Conservation (phyloP, 257 asterid genomes). For the Nicotiana noctiflora region DNA sequence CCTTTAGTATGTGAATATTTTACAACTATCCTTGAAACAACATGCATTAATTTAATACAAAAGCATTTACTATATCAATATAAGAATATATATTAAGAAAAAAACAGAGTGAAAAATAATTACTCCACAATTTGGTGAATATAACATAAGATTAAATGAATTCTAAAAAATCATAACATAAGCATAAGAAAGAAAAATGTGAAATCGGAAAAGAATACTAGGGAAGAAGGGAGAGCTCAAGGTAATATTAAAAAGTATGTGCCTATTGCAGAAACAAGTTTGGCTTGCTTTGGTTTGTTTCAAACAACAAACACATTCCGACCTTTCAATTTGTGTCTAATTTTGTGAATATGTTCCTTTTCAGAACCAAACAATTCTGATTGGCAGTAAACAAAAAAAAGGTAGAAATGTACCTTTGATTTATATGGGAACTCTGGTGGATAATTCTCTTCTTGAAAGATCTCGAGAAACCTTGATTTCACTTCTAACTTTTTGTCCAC, state of each 20-base stretch:
- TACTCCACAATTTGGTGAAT: not conserved
- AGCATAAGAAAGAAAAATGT: not conserved
- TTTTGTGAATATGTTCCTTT: not conserved
- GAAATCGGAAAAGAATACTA: not conserved
- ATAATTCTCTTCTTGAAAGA: slow-evolving; percentile 81
- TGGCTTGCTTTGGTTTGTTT: not conserved
- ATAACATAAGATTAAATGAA: not conserved
- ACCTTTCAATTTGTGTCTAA: not conserved
- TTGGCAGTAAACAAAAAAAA: not conserved
- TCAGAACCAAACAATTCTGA: not conserved
- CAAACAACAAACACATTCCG: not conserved
- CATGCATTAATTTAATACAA: not conserved
- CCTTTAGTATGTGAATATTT: not conserved
- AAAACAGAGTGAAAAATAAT: not conserved
- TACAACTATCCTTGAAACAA: not conserved
- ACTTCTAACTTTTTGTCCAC: slow-evolving; percentile 98
- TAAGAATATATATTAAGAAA: not conserved
- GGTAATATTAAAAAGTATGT: not conserved
- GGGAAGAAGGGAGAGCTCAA: not conserved
- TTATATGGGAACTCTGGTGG: slow-evolving; percentile 78
- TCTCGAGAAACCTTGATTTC: slow-evolving; percentile 85
- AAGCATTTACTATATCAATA: not conserved
- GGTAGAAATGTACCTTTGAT: slow-evolving; percentile 58
- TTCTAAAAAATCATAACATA: not conserved
- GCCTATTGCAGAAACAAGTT: not conserved